phyloP scores from a whole-genome alignment of 2,329 filamentous ascomycete species.

The Alternaria sp. region DNA sequence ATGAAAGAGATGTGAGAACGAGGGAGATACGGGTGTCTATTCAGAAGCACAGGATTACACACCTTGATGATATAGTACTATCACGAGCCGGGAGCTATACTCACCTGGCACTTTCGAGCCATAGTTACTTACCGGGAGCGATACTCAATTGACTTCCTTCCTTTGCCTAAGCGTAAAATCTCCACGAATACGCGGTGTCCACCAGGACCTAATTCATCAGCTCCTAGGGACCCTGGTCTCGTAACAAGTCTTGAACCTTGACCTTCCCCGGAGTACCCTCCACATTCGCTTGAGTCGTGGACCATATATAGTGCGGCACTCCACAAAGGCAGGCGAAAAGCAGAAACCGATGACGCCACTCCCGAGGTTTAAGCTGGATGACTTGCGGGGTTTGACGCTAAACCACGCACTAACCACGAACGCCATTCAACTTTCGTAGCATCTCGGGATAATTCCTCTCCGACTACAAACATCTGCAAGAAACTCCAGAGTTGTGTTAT shows the following conservation, averaged over 20 bases:
- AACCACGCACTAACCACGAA: not conserved
- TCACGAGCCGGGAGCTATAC: not conserved
- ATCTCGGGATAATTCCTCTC: slow-evolving; percentile 5
- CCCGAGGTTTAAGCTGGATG: slow-evolving; percentile 1
- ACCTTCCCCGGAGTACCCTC: slow-evolving; percentile 1
- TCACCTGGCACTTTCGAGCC: not conserved
- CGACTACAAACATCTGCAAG: not conserved
- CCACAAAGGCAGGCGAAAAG: not conserved
- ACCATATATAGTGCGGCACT: not conserved
- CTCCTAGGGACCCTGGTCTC: not conserved
- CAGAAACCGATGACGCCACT: slow-evolving; percentile 4
- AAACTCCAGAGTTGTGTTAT: not conserved
- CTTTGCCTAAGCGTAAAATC: slow-evolving; percentile 2
- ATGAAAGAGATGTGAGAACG: not conserved
- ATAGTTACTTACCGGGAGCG: not conserved
- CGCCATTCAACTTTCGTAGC: not conserved
- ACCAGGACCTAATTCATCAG: not conserved
- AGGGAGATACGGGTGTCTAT: not conserved
- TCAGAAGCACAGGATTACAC: not conserved
- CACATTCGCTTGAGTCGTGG: not conserved
- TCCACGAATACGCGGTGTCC: slow-evolving; percentile 16
- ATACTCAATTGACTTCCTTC: not conserved
- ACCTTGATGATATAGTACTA: slow-evolving; percentile 5
- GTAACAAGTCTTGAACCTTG: not conserved
- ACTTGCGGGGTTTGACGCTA: slow-evolving; percentile 11